Evolutionary conservation across 352 stramenopile species (phyloP).

Genomic region (Pythium phragmitis): DNA sequence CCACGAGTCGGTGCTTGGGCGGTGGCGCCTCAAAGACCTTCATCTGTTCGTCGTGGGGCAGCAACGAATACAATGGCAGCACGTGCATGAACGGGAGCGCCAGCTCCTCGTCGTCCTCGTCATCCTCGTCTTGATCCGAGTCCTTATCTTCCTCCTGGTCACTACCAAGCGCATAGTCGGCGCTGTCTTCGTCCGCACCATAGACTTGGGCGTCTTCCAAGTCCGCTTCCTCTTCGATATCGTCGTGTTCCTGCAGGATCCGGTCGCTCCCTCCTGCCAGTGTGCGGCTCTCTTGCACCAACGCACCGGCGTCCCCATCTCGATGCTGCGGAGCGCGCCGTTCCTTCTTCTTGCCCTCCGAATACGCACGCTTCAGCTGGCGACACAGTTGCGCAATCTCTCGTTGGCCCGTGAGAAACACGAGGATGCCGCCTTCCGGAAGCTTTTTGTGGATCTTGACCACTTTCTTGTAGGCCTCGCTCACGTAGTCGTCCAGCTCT

Average conservation of each 20-base stretch:
- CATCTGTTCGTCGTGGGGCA: constrained; percentile 96
- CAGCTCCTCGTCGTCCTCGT: constrained; percentile 67
- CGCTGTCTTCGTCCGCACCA: constrained; percentile 45
- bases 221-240: constrained; percentile 80
- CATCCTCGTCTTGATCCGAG: constrained; percentile 75
- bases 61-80: constrained; percentile 96
- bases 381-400: constrained; percentile 93
- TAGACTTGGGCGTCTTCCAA: constrained; percentile 66
- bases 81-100: constrained; percentile 85
- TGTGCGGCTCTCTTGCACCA: not conserved
- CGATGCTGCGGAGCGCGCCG: constrained; percentile 25
- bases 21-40: constrained; percentile 86
- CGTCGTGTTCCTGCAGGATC: constrained; percentile 74
- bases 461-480: constrained; percentile 94
- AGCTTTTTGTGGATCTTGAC: constrained; percentile 97
- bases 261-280: constrained; percentile 31
- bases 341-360: constrained; percentile 40
- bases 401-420: constrained; percentile 33
- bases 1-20: constrained; percentile 90
- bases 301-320: constrained; percentile 12
- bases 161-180: constrained; percentile 40
- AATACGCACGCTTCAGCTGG: constrained; percentile 61
- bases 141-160: constrained; percentile 69
- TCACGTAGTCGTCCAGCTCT: constrained; percentile 96
- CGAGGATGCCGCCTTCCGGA: constrained; percentile 96